A percentile compares a stretch with the other conserved stretches of the same genome.
These are phyloP conservation scores for Ramichloridium luteum DNA, from an alignment of 2,329 filamentous ascomycete genomes.

Conservation along the genomic window DNA sequence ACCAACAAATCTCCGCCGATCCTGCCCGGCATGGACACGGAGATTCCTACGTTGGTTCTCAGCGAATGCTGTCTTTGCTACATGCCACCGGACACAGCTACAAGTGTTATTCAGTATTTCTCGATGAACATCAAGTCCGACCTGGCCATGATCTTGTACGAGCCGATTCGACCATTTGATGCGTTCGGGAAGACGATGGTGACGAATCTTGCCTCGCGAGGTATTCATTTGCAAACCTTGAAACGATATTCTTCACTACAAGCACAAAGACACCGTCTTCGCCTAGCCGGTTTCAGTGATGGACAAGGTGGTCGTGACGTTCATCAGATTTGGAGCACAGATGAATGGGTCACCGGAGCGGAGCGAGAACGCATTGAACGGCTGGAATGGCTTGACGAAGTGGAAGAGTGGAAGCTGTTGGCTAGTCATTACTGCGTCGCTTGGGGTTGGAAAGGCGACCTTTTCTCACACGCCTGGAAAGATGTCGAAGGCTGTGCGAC, in stretches of 20 bases:
- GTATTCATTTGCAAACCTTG: slow-evolving; percentile 75
- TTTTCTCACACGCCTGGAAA: slow-evolving; percentile 15
- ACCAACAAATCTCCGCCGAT: slow-evolving; percentile 19
- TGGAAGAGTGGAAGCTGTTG: slow-evolving; percentile 85
- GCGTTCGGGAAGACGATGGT: slow-evolving; percentile 88
- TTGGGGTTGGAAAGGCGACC: slow-evolving; percentile 62
- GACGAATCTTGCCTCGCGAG: slow-evolving; percentile 68
- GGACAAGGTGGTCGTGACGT: slow-evolving; percentile 48
- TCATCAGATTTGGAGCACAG: slow-evolving; percentile 53
- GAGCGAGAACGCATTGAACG: slow-evolving; percentile 71
- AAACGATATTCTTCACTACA: slow-evolving; percentile 54
- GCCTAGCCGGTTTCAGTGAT: slow-evolving; percentile 50
- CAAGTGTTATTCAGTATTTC: slow-evolving; percentile 29
- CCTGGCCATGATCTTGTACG: slow-evolving; percentile 64
- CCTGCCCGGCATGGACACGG: slow-evolving; percentile 38
- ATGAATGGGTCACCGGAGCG: slow-evolving; percentile 53
- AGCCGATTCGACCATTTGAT: slow-evolving; percentile 73
- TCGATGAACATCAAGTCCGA: slow-evolving; percentile 30
- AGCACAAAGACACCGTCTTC: slow-evolving; percentile 57
- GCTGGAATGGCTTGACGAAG: slow-evolving; percentile 82
- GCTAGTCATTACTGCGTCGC: slow-evolving; percentile 80
- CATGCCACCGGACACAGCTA: slow-evolving; percentile 53
- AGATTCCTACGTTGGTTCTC: slow-evolving; percentile 67
- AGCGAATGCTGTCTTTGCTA: slow-evolving; percentile 97
- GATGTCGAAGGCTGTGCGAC: slow-evolving; percentile 13